Evolutionary conservation across 2,329 filamentous ascomycete genomes (phyloP), one percentile per base, ranked within the genome.

Genomic region (Colletotrichum lentis): DNA sequence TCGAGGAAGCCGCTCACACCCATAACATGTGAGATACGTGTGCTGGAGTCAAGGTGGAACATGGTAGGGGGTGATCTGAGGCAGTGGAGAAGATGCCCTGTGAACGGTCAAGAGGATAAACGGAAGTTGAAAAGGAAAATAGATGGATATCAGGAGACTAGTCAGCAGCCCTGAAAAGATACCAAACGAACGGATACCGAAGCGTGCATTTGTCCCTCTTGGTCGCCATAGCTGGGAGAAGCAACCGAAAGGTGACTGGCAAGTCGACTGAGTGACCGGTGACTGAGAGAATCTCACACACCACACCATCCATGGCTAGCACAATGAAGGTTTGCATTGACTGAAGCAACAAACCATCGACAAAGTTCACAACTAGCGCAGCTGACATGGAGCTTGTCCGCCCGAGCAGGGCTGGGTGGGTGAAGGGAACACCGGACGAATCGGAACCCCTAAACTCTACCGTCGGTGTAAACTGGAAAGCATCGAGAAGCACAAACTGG

Each of bases 131-230:
- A 37, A 31, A 35, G 20, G 31, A n/a, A 57, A 49, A 43, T 35
- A 54, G 61, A 59, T 35, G 49, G 61, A 59, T 27, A 35, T 20
- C 35, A 49, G 57, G 46, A 39, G 46, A 37, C 44, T 22, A 59
- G 54, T 31, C 41, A 64, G 49, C 22, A 50, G 35, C 24, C 47
- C 53, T 24, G 37, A 49, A 64, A 43, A 69, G 66, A 69, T 69
- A 69, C 66, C 66, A 54, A 69, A 65, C 61, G 62, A 69, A 66
- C 62, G 50, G 62, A 66, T 56, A 57, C 55, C 62, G 56, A 69
- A 53, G 66, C 66, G 43, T 66, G 56, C 65, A 60, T 65, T 58
- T 56, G 31, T 52, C 31, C 46, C n/a, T 20, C 22, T 41, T 16
- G 31, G 20, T 35, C 27, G 22, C 35, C 31, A 37, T 35, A 20